These are phyloP conservation scores for Leccinum cinnamomeum DNA, from an alignment of 1,284 basidiomycete species.

Conservation along the genomic window DNA sequence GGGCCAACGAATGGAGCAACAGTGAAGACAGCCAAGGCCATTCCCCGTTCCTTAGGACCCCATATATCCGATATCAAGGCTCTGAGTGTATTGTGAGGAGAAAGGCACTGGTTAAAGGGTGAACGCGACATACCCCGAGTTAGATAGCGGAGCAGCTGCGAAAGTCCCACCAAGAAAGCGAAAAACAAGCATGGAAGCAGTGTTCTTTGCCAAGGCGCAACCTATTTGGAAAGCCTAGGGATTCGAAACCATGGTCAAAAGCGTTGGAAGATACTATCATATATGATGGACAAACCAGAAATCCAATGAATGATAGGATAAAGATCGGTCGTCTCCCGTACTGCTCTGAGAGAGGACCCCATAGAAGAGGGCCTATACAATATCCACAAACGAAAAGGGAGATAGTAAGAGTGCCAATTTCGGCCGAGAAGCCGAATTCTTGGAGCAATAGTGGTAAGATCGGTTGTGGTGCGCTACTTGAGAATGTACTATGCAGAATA, in stretches of 20 bases:
- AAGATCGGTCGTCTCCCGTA: conserved; percentile 67
- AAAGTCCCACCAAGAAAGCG: conserved; percentile 66
- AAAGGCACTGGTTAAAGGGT: background rate
- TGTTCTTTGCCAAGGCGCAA: conserved; percentile 59
- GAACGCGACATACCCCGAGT: conserved; percentile 46
- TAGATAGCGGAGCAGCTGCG: conserved; percentile 42
- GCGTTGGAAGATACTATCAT: background rate
- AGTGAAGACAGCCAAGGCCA: conserved; percentile 68
- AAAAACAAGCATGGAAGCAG: conserved; percentile 58
- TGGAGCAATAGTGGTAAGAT: conserved; percentile 46
- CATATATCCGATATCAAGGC: conserved; percentile 63
- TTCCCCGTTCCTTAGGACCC: conserved; percentile 67
- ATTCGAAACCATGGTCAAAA: background rate
- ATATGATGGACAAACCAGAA: conserved; percentile 43
- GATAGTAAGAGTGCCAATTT: conserved; percentile 50
- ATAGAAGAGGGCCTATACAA: conserved; percentile 62
- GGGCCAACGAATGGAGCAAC: conserved; percentile 81
- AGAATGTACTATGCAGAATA: conserved; percentile 49
- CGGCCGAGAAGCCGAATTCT: conserved; percentile 56
- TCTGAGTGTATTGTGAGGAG: conserved; percentile 26
- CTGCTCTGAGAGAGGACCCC: conserved; percentile 56
- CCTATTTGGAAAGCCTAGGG: conserved; percentile 60
- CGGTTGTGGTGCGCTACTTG: conserved; percentile 57
- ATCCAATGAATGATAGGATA: conserved; percentile 64
- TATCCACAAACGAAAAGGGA: conserved; percentile 59